Percentiles rank a stretch among this genome's conserved stretches.
Evolutionary conservation across 2,329 filamentous ascomycete genomes (phyloP).

Genomic region (Aureobasidium sp.): DNA sequence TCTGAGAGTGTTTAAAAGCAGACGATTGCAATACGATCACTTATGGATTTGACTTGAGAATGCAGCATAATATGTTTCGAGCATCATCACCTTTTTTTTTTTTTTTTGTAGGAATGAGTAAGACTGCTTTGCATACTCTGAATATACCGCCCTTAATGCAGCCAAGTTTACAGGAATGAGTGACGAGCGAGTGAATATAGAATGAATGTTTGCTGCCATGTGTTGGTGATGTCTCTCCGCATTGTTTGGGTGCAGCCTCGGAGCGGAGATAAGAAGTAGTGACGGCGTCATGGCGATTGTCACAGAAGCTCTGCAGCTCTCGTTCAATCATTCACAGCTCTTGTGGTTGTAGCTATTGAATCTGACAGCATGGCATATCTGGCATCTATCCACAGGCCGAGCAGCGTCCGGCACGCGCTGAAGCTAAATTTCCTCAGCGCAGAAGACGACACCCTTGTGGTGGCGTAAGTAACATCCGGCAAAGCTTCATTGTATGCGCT

Average conservation of each 20-base stretch:
- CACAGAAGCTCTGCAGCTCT: neutral
- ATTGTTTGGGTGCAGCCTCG: neutral
- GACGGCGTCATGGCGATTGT: slow-evolving; percentile 3
- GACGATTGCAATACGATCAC: too few species aligned
- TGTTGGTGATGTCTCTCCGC: neutral
- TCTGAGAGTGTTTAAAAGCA: too few species aligned
- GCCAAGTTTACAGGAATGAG: too few species aligned
- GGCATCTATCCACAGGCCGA: slow-evolving; percentile 85
- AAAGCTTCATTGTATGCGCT: neutral
- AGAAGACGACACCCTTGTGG: slow-evolving; percentile 72
- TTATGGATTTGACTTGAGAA: too few species aligned
- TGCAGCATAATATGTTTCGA: too few species aligned
- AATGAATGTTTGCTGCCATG: neutral
- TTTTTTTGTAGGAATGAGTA: too few species aligned
- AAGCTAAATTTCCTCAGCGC: slow-evolving; percentile 67
- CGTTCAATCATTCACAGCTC: neutral
- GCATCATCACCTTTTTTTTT: too few species aligned
- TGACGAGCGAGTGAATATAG: too few species aligned
- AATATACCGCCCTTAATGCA: too few species aligned
- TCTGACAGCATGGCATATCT: slow-evolving; percentile 74
- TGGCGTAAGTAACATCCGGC: slow-evolving; percentile 60
- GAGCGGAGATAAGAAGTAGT: slow-evolving; percentile 3
- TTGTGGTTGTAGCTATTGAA: neutral
- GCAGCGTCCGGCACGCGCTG: slow-evolving; percentile 82
- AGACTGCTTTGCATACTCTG: too few species aligned